Evolutionary conservation across 1,284 basidiomycete species (phyloP).

Genomic region (Papiliotrema fonsecae): DNA sequence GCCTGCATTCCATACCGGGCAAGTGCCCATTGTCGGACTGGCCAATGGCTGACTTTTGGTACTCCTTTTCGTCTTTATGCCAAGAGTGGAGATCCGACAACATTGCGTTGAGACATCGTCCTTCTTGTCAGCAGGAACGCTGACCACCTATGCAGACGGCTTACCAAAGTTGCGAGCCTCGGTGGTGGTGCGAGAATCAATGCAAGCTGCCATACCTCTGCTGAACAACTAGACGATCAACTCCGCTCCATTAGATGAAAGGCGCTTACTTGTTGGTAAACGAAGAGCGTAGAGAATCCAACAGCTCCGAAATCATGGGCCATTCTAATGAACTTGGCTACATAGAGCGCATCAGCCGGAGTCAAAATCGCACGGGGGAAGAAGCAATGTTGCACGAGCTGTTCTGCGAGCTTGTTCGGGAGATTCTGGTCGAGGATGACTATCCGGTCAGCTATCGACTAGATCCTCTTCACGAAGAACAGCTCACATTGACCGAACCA

Average conservation of each 20-base stretch:
- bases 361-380: conserved; percentile 87
- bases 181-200: conserved; percentile 91
- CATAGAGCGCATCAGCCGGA: conserved; percentile 93
- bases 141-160: conserved; percentile 14
- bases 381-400: conserved; percentile 72
- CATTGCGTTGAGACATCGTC: conserved; percentile 76
- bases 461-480: background rate
- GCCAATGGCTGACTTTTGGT: conserved; percentile 50
- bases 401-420: conserved; percentile 13
- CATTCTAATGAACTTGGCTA: conserved; percentile 82
- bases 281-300: conserved; percentile 77
- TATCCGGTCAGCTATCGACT: conserved; percentile 4
- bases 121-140: conserved; percentile 46
- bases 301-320: conserved; percentile 80
- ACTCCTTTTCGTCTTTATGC: conserved; percentile 60
- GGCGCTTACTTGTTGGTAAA: conserved; percentile 70
- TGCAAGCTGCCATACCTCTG: conserved; percentile 72
- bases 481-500: conserved; percentile 77
- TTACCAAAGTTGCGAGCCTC: conserved; percentile 91
- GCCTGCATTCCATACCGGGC: background rate
- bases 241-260: background rate
- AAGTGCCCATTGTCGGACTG: background rate
- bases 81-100: conserved; percentile 71
- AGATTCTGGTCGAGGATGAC: conserved; percentile 22
- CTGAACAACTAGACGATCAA: conserved; percentile 60